Percentiles rank a stretch among this genome's conserved stretches.
Conservation (phyloP, 805 yeast species). For the Metschnikowia kofuensis region DNA sequence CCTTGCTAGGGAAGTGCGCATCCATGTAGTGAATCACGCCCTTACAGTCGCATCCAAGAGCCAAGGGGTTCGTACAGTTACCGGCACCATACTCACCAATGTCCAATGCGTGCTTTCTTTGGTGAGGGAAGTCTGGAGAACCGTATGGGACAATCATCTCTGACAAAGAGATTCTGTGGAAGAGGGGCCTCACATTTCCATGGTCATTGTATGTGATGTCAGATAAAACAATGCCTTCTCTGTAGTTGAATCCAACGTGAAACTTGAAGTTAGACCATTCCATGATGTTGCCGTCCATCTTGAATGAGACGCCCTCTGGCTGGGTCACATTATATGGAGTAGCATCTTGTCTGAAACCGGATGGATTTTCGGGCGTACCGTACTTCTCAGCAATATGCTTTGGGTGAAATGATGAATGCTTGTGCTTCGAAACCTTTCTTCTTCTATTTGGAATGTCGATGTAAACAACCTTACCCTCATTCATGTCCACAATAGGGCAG, state of each 20-base stretch:
- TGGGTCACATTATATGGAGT: slow-evolving; percentile 71
- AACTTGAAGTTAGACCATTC: slow-evolving; percentile 75
- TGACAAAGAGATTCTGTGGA: slow-evolving; percentile 73
- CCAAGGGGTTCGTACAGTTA: slow-evolving; percentile 74
- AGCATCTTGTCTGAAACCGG: slow-evolving; percentile 56
- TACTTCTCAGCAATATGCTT: slow-evolving; percentile 57
- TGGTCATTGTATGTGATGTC: slow-evolving; percentile 75
- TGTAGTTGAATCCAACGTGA: slow-evolving; percentile 81
- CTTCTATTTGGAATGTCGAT: slow-evolving; percentile 76
- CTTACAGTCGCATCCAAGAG: slow-evolving; percentile 82
- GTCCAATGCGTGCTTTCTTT: slow-evolving; percentile 82
- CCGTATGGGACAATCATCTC: slow-evolving; percentile 90
- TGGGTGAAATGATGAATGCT: slow-evolving; percentile 70
- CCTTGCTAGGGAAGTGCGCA: slow-evolving; percentile 67
- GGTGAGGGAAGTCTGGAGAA: slow-evolving; percentile 74
- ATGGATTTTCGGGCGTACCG: slow-evolving; percentile 46
- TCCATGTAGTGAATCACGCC: slow-evolving; percentile 82
- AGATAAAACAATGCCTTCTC: slow-evolving; percentile 79
- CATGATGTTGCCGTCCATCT: slow-evolving; percentile 65
- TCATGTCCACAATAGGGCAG: slow-evolving; percentile 79
- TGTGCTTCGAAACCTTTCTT: slow-evolving; percentile 64
- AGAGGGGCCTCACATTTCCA: slow-evolving; percentile 67
- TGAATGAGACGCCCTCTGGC: slow-evolving; percentile 81
- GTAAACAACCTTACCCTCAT: slow-evolving; percentile 61
- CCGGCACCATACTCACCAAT: slow-evolving; percentile 90